A percentile compares a stretch with the other conserved stretches of the same genome.
phyloP scores from a whole-genome alignment of 352 stramenopile genomes.

The Thalassiosira ordinaria region DNA sequence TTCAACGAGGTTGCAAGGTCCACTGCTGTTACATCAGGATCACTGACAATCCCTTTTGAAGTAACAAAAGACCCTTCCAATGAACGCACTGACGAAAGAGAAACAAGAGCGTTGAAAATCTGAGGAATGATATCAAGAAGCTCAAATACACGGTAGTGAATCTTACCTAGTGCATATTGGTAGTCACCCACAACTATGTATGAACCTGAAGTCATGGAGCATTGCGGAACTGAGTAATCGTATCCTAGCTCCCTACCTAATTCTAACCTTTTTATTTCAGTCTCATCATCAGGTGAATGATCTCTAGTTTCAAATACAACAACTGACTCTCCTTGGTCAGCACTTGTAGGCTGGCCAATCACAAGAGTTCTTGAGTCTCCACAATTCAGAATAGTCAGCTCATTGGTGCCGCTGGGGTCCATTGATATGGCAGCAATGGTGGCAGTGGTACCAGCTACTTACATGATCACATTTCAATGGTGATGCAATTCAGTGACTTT shows the following conservation, averaged over 20 bases:
- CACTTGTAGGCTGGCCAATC: constrained; percentile 26
- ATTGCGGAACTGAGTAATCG: constrained; percentile 72
- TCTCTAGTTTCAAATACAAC: constrained; percentile 51
- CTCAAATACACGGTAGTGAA: too few species aligned
- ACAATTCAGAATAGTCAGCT: constrained; percentile 74
- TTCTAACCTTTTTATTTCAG: constrained; percentile 61
- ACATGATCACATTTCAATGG: background rate
- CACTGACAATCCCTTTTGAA: constrained; percentile 74
- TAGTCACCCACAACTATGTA: constrained; percentile 70
- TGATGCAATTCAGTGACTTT: background rate
- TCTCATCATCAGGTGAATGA: constrained; percentile 64
- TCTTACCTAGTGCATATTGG: constrained; percentile 65
- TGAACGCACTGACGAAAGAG: too few species aligned
- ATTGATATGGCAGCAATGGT: constrained; percentile 64
- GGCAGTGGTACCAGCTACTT: constrained; percentile 68
- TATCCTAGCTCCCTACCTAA: constrained; percentile 50
- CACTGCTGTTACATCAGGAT: constrained; percentile 63
- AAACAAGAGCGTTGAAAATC: too few species aligned
- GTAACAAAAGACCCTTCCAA: constrained; percentile 75
- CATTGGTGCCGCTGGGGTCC: constrained; percentile 50
- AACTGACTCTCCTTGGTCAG: constrained; percentile 33
- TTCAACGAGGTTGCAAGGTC: constrained; percentile 35
- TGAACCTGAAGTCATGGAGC: constrained; percentile 51
- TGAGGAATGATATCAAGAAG: too few species aligned
- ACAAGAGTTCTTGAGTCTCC: constrained; percentile 75